Conservation (phyloP, 1,139 yeast genomes). For the Magnusiomyces tetraspermus region DNA sequence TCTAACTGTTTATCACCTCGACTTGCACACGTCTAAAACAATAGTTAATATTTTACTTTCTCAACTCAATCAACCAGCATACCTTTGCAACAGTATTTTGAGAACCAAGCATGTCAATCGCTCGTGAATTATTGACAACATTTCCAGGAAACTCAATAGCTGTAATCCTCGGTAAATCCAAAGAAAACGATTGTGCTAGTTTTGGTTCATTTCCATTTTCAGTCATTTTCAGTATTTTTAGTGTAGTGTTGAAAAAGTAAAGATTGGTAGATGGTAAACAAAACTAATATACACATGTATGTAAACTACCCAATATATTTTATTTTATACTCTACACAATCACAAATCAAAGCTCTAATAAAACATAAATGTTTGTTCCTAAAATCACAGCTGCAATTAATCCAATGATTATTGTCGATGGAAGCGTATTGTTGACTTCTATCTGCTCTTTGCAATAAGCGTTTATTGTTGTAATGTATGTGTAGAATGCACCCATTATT, state of each 20-base stretch:
- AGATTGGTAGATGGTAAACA: too few species aligned
- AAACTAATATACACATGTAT: too few species aligned
- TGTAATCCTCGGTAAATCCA: constrained; percentile 22
- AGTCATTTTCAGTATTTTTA: too few species aligned
- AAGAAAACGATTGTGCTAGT: constrained; percentile 19
- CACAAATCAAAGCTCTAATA: neutral
- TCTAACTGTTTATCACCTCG: constrained; percentile 43
- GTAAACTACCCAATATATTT: too few species aligned
- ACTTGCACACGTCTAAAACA: constrained; percentile 25
- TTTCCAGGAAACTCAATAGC: constrained; percentile 66
- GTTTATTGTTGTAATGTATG: neutral
- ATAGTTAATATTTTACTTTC: constrained; percentile 21
- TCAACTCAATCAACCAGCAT: constrained; percentile 1
- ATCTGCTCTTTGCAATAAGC: neutral
- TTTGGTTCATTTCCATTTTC: neutral
- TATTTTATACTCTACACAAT: too few species aligned
- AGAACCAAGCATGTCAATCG: constrained; percentile 75
- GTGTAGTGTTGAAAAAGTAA: too few species aligned
- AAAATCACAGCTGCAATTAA: neutral
- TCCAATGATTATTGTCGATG: neutral
- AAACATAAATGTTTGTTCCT: neutral
- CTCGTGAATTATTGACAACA: constrained; percentile 54
- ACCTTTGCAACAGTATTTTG: constrained; percentile 34
- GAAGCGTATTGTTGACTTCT: neutral
- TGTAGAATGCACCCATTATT: neutral